Evolutionary conservation across 257 asterid species (phyloP).

Genomic region (Solanum microdontum): DNA sequence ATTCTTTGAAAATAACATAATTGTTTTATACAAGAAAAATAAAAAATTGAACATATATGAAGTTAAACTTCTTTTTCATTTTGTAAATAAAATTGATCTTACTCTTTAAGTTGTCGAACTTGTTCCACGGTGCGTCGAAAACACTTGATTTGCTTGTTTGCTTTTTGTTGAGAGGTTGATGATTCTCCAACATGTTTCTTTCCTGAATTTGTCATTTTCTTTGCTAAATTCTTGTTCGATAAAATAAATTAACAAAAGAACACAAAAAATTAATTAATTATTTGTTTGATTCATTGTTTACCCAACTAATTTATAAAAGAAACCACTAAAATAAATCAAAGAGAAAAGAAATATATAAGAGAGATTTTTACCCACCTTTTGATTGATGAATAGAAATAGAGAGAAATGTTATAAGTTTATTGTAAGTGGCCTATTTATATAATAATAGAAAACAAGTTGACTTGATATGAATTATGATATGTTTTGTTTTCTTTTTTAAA

Average conservation of each 20-base stretch:
- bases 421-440: not conserved
- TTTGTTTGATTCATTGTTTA: not conserved
- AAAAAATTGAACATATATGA: not conserved
- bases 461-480: not conserved
- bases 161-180: slow-evolving; percentile 19
- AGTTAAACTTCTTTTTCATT: not conserved
- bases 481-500: not conserved
- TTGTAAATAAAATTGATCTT: slow-evolving; percentile 5
- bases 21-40: not conserved
- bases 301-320: not conserved
- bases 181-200: slow-evolving; percentile 19
- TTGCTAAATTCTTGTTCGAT: not conserved
- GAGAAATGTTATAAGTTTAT: not conserved
- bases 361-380: not conserved
- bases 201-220: slow-evolving; percentile 15
- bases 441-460: not conserved
- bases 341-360: not conserved
- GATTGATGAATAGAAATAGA: not conserved
- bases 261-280: not conserved
- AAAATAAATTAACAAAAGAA: not conserved
- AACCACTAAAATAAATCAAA: not conserved
- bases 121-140: slow-evolving; percentile 50
- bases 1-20: not conserved
- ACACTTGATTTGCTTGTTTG: slow-evolving; percentile 19
- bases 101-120: slow-evolving; percentile 55